These are phyloP conservation scores for Erodium maritimum DNA, from an alignment of 345 rosid genomes.

Conservation along the genomic window DNA sequence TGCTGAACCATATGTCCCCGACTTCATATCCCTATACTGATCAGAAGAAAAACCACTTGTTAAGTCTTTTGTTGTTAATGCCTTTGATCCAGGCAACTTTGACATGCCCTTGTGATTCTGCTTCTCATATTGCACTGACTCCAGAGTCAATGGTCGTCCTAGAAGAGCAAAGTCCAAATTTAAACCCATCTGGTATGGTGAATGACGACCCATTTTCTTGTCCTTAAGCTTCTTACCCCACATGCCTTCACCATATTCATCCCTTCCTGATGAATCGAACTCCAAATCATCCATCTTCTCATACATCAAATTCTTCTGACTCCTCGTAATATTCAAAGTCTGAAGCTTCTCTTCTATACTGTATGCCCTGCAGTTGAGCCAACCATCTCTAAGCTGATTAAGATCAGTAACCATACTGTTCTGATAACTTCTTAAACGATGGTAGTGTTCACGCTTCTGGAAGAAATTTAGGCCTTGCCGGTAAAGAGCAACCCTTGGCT, in stretches of 20 bases:
- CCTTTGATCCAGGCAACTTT: conserved; percentile 43
- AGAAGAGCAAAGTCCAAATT: conserved; percentile 37
- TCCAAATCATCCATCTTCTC: conserved; percentile 59
- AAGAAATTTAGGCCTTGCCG: conserved; percentile 64
- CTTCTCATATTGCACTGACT: conserved; percentile 36
- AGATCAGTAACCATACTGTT: conserved; percentile 63
- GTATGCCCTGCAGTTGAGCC: conserved; percentile 71
- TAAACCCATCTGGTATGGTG: conserved; percentile 28
- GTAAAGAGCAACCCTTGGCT: conserved; percentile 87
- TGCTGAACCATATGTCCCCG: conserved; percentile 31
- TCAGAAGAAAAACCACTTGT: conserved; percentile 27
- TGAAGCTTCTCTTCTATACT: conserved; percentile 84
- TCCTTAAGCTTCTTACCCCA: conserved; percentile 55
- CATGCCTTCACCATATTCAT: conserved; percentile 40
- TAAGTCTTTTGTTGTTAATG: conserved; percentile 26
- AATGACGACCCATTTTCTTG: conserved; percentile 33
- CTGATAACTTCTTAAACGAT: conserved; percentile 75
- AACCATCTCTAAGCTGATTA: conserved; percentile 82
- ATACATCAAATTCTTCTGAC: conserved; percentile 68
- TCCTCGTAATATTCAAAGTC: conserved; percentile 66
- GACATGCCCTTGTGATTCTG: conserved; percentile 48
- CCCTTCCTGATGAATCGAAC: conserved; percentile 51
- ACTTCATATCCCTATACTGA: conserved; percentile 39
- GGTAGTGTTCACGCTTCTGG: conserved; percentile 64
- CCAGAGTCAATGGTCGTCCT: conserved; percentile 22